Evolutionary conservation across 2,329 filamentous ascomycete genomes (phyloP).

Genomic region (Blumeria graminis): DNA sequence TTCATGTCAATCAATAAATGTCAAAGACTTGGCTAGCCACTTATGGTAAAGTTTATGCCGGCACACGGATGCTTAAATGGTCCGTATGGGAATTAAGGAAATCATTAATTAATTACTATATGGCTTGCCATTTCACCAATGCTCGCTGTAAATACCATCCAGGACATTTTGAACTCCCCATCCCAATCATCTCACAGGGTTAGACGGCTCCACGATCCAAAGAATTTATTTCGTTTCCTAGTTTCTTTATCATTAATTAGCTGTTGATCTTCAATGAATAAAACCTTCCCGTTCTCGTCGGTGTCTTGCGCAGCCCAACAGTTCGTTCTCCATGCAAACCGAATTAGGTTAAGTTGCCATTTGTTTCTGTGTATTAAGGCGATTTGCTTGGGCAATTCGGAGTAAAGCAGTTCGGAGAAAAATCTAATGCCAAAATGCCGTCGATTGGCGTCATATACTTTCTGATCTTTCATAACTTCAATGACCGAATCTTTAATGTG

Average conservation of each 20-base stretch:
- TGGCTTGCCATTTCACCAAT: no score
- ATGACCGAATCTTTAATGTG: not conserved
- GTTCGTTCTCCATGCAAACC: not conserved
- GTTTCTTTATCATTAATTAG: not conserved
- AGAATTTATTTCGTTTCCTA: not conserved
- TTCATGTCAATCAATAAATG: no score
- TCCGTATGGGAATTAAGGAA: no score
- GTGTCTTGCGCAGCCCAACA: conserved; percentile 1
- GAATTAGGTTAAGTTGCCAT: not conserved
- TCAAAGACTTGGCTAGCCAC: no score
- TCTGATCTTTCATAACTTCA: not conserved
- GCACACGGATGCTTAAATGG: no score
- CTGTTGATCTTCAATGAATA: not conserved
- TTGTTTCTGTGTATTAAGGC: not conserved
- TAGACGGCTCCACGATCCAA: not conserved
- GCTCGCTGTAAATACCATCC: no score
- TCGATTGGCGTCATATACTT: not conserved
- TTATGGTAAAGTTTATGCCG: no score
- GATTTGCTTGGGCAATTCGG: not conserved
- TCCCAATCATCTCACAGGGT: no score
- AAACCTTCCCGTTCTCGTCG: not conserved
- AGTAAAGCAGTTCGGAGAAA: not conserved
- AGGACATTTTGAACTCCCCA: no score
- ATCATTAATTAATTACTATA: no score
- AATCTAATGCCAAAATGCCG: not conserved